These are phyloP conservation scores for Musa itinerans DNA, from an alignment of 176 grass and related monocot genomes.

Conservation along the genomic window DNA sequence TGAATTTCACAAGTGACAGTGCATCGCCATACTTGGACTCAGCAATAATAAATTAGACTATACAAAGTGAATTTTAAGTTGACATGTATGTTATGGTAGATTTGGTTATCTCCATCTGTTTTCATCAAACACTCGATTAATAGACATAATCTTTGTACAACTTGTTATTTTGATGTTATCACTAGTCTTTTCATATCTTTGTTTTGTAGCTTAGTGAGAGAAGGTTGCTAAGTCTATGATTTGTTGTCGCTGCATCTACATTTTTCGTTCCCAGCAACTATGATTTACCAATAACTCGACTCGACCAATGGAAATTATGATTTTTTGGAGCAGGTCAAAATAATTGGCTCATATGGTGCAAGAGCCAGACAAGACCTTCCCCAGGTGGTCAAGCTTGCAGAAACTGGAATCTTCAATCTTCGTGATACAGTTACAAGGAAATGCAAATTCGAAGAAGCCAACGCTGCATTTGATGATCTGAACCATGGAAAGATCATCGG, in stretches of 20 bases:
- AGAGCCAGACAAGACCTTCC: conserved; percentile 99
- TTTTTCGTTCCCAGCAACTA: too few relatives aligned
- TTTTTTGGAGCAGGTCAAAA: conserved; percentile 58
- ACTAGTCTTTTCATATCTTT: neutral
- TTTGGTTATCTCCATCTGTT: too few relatives aligned
- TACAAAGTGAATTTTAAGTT: too few relatives aligned
- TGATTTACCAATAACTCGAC: neutral
- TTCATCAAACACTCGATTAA: too few relatives aligned
- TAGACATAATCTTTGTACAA: too few relatives aligned
- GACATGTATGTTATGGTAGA: too few relatives aligned
- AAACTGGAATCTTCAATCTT: conserved; percentile 71
- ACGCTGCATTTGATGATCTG: conserved; percentile 67
- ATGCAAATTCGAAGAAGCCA: conserved; percentile 85
- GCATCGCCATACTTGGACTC: neutral
- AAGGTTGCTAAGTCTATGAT: neutral
- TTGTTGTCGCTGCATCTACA: too few relatives aligned
- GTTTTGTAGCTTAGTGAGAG: neutral
- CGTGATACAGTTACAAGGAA: conserved; percentile 74
- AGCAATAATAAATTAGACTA: neutral
- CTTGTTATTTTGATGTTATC: too few relatives aligned
- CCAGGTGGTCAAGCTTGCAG: conserved; percentile 83
- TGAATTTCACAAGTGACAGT: neutral
- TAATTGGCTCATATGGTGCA: conserved; percentile 92
- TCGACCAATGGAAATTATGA: neutral
- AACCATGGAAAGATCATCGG: conserved; percentile 71